phyloP scores from a whole-genome alignment of 306 rosid genomes.

The Arachis hypogaea region DNA sequence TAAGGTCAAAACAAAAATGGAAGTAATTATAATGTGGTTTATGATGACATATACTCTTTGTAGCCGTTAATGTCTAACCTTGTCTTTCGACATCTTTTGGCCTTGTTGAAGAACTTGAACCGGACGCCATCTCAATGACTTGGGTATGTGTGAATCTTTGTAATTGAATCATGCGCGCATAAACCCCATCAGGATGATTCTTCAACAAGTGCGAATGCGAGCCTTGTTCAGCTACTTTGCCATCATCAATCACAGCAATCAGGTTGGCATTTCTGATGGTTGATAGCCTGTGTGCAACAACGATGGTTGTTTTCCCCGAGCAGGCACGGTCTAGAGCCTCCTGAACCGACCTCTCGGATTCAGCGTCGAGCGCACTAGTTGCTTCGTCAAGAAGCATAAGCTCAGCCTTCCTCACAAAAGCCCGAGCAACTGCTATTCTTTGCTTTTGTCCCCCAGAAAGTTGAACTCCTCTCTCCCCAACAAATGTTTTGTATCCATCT shows the following conservation, averaged over 20 bases:
- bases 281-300: conserved; percentile 87
- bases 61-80: conserved; percentile 42
- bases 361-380: conserved; percentile 97
- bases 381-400: conserved; percentile 96
- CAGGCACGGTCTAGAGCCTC: conserved; percentile 94
- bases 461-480: conserved; percentile 95
- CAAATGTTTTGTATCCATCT: conserved; percentile 87
- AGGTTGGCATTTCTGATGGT: conserved; percentile 83
- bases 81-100: conserved; percentile 72
- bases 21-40: conserved; percentile 51
- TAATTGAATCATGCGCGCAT: conserved; percentile 87
- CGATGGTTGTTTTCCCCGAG: conserved; percentile 85
- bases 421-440: conserved; percentile 89
- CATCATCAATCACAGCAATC: conserved; percentile 97
- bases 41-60: conserved; percentile 50
- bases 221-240: conserved; percentile 98
- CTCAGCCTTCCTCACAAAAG: conserved; percentile 86
- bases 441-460: conserved; percentile 97
- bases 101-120: conserved; percentile 76
- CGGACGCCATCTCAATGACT: conserved; percentile 85
- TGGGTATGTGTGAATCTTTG: conserved; percentile 85
- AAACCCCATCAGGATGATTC: conserved; percentile 86
- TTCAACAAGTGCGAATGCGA: conserved; percentile 93
- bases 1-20: conserved; percentile 51
- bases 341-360: conserved; percentile 93